Evolutionary conservation across 805 yeast genomes (phyloP).

Genomic region (Sugiyamaella chiloensis): DNA sequence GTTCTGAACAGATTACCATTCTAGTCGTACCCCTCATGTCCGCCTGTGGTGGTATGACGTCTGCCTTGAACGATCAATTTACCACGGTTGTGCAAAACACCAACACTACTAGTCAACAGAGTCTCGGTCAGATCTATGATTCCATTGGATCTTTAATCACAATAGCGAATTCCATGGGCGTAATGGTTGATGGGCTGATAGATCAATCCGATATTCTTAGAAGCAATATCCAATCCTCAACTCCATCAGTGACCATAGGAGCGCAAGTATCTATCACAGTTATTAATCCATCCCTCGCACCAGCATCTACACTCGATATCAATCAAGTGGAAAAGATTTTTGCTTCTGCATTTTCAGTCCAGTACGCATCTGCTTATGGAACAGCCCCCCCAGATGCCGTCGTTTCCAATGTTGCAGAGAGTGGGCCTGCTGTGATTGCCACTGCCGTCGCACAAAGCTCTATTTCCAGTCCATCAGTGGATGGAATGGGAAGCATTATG

Average conservation of each 20-base stretch:
- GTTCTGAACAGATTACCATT: not conserved
- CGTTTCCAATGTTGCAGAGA: not conserved
- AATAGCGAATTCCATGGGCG: not conserved
- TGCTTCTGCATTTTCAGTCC: not conserved
- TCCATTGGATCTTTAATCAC: not conserved
- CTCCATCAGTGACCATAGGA: not conserved
- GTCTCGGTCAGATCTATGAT: not conserved
- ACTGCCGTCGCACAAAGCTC: not conserved
- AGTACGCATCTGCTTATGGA: constrained; percentile 1
- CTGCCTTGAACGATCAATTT: not conserved
- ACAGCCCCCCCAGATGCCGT: not conserved
- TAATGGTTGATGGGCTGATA: not conserved
- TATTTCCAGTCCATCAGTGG: not conserved
- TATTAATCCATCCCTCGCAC: not conserved
- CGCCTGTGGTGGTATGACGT: not conserved
- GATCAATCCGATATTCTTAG: too few species aligned
- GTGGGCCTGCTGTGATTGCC: not conserved
- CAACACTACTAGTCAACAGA: not conserved
- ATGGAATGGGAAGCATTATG: not conserved
- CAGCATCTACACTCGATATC: not conserved
- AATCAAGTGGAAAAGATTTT: not conserved
- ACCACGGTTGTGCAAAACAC: not conserved
- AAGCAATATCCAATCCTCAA: not conserved
- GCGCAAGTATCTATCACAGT: not conserved
- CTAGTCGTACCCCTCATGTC: not conserved